Percentiles rank a stretch among this genome's conserved stretches.
Evolutionary conservation across 169 alveolate species (phyloP).

Genomic region (Cyclospora cayetanensis): DNA sequence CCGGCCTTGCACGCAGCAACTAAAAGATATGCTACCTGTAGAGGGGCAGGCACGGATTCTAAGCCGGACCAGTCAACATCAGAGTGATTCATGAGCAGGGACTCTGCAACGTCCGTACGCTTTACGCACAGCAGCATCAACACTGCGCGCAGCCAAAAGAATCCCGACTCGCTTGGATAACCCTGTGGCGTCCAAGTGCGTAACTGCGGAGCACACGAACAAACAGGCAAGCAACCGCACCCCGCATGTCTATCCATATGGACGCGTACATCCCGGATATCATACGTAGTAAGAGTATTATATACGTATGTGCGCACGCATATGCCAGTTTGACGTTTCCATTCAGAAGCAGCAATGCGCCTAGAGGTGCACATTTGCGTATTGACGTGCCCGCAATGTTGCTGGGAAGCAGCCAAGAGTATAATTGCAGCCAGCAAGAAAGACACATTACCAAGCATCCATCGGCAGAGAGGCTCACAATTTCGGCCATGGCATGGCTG

Average conservation of each 20-base stretch:
- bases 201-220: neutral
- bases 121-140: neutral
- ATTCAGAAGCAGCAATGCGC: neutral
- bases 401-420: no score
- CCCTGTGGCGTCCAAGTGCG: conserved; percentile 11
- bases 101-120: neutral
- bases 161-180: conserved; percentile 24
- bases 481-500: neutral
- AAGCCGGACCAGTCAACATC: neutral
- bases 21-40: neutral
- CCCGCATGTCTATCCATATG: no score
- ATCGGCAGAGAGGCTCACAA: neutral
- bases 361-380: neutral
- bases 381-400: no score
- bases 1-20: neutral
- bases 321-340: neutral
- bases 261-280: no score
- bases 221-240: neutral
- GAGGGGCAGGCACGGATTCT: no score
- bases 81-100: neutral
- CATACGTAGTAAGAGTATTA: neutral
- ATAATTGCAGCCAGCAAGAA: no score
- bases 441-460: neutral
- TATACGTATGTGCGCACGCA: neutral
- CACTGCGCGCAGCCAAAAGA: conserved; percentile 33